Evolutionary conservation across 257 asterid species (phyloP).

Genomic region (Catharanthus roseus): DNA sequence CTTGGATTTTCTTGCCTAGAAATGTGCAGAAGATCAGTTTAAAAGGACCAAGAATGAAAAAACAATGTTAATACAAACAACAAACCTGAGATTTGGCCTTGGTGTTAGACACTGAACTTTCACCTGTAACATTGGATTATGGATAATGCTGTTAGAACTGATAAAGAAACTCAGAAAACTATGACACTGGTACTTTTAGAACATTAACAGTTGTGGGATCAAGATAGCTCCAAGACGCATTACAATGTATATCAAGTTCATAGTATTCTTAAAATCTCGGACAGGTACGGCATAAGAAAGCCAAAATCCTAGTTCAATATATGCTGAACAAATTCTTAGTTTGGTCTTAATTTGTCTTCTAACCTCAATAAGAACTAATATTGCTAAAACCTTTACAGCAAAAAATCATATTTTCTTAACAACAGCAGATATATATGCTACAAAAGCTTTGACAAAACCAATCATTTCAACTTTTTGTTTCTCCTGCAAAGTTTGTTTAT

Average conservation of each 20-base stretch:
- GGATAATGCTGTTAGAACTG: conserved; percentile 9
- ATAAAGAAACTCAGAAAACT: neutral
- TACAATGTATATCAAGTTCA: too few species aligned
- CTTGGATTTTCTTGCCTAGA: conserved; percentile 52
- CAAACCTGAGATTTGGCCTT: conserved; percentile 52
- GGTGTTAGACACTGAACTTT: conserved; percentile 66
- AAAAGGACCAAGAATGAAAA: conserved; percentile 8
- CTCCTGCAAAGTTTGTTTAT: neutral
- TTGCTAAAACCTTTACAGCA: too few species aligned
- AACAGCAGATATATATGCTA: too few species aligned
- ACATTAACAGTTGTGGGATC: too few species aligned
- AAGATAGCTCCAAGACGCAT: too few species aligned
- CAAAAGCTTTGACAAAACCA: too few species aligned
- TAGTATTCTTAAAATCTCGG: too few species aligned
- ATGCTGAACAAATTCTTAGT: neutral
- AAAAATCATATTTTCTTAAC: neutral
- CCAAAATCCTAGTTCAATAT: neutral
- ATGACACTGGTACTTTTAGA: too few species aligned
- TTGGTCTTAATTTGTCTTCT: neutral
- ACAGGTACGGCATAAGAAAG: neutral
- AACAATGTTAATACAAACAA: conserved; percentile 11
- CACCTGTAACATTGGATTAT: conserved; percentile 41
- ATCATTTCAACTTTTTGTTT: neutral
- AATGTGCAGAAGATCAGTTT: conserved; percentile 16
- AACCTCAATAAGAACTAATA: neutral